These are phyloP conservation scores for Trichoderma simmonsii DNA, from an alignment of 2,329 filamentous ascomycete species.

Conservation along the genomic window DNA sequence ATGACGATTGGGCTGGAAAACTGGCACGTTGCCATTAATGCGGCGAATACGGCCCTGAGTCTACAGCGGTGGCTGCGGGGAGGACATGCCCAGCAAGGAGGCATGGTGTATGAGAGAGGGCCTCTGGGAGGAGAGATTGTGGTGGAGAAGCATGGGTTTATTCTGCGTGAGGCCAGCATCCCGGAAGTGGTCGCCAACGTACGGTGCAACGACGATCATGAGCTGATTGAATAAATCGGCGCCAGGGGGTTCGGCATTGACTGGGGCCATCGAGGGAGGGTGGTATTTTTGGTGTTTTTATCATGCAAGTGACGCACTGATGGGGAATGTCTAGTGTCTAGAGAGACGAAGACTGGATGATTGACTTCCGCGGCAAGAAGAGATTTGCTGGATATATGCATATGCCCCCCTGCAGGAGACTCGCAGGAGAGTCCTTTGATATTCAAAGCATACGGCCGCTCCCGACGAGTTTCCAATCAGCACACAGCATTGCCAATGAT, in stretches of 20 bases:
- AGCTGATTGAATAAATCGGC: neutral
- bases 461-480: neutral
- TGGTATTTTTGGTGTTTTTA: neutral
- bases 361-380: neutral
- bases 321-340: neutral
- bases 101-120: conserved; percentile 17
- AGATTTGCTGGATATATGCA: neutral
- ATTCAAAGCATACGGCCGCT: neutral
- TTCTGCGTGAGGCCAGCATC: conserved; percentile 25
- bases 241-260: neutral
- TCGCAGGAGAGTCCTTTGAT: neutral
- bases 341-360: neutral
- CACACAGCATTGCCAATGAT: neutral
- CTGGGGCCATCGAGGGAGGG: neutral
- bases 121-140: conserved; percentile 25
- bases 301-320: neutral
- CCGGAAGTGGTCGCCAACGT: conserved; percentile 24
- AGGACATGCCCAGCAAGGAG: conserved; percentile 18
- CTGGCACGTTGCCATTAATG: conserved; percentile 43
- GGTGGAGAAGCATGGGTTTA: conserved; percentile 29
- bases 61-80: conserved; percentile 44
- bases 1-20: conserved; percentile 48
- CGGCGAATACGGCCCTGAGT: conserved; percentile 36
- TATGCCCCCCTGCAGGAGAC: neutral
- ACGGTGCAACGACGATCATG: conserved; percentile 18